Conservation (phyloP, 2,329 filamentous ascomycete species). For the Hypoxylon sp. region DNA sequence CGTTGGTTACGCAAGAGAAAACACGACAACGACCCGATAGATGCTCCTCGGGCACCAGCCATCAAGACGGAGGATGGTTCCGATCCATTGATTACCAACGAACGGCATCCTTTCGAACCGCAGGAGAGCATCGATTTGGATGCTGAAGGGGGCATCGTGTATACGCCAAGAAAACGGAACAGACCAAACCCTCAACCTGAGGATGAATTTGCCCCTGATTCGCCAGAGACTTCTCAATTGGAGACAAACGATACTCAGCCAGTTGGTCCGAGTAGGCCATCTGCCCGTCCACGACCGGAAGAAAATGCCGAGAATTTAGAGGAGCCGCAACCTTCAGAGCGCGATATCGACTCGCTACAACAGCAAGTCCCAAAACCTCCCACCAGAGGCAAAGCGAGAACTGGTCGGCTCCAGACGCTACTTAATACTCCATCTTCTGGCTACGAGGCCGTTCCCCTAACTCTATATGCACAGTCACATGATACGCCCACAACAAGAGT, state of each 20-base stretch:
- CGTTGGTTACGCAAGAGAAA: constrained; percentile 59
- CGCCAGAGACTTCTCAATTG: neutral
- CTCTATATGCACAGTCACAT: constrained; percentile 1
- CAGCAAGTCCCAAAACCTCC: neutral
- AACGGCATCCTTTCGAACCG: constrained; percentile 46
- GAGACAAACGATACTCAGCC: neutral
- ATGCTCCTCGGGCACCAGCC: constrained; percentile 35
- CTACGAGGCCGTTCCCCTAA: constrained; percentile 12
- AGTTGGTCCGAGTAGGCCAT: neutral
- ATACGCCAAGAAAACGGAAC: constrained; percentile 52
- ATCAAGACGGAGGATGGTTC: constrained; percentile 56
- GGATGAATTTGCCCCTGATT: neutral
- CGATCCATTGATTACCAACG: constrained; percentile 42
- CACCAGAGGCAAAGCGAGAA: constrained; percentile 1
- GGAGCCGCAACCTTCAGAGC: neutral
- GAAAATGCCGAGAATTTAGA: neutral
- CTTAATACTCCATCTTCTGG: constrained; percentile 35
- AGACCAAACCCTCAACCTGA: constrained; percentile 26
- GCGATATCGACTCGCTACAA: neutral
- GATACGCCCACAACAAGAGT: constrained; percentile 16
- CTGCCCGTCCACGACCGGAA: neutral
- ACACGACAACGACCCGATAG: constrained; percentile 39
- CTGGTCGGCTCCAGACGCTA: constrained; percentile 34
- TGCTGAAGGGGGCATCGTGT: constrained; percentile 54
- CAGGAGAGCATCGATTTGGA: constrained; percentile 70